Percentiles rank a stretch among this genome's conserved stretches.
Conservation (phyloP, 2,329 filamentous ascomycete species). For the Colletotrichum orbiculare region DNA sequence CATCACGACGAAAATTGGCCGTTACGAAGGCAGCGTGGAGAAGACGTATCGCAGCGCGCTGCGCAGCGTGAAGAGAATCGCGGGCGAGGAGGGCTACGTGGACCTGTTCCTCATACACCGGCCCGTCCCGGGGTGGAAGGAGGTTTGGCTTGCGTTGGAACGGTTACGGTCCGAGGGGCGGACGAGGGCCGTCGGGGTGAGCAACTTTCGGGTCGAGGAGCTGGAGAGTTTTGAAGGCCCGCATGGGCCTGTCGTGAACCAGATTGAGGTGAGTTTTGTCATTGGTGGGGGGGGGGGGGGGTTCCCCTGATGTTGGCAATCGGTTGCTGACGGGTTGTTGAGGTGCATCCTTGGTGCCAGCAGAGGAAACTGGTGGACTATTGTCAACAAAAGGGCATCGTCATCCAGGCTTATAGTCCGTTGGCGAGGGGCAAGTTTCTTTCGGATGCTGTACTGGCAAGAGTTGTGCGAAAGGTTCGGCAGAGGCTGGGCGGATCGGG, state of each 20-base stretch:
- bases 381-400: slow-evolving; percentile 84
- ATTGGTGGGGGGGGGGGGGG: background rate
- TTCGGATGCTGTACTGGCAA: slow-evolving; percentile 65
- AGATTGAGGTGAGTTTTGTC: slow-evolving; percentile 70
- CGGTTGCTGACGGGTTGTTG: slow-evolving; percentile 43
- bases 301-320: background rate
- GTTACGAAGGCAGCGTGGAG: slow-evolving; percentile 62
- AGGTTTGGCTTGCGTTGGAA: slow-evolving; percentile 76
- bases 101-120: slow-evolving; percentile 79
- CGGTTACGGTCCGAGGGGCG: slow-evolving; percentile 68
- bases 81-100: slow-evolving; percentile 68
- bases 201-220: slow-evolving; percentile 76
- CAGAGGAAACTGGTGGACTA: slow-evolving; percentile 52
- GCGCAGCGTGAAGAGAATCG: slow-evolving; percentile 73
- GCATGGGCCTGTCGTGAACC: slow-evolving; percentile 77
- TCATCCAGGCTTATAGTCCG: slow-evolving; percentile 54
- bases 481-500: background rate
- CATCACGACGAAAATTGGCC: slow-evolving; percentile 77
- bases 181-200: slow-evolving; percentile 75
- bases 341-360: slow-evolving; percentile 80
- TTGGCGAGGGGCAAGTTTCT: slow-evolving; percentile 47
- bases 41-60: slow-evolving; percentile 68
- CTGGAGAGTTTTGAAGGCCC: slow-evolving; percentile 73
- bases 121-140: slow-evolving; percentile 66
- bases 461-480: slow-evolving; percentile 8